Evolutionary conservation across 2,329 filamentous ascomycete species (phyloP).

Genomic region (Talaromyces sp.): DNA sequence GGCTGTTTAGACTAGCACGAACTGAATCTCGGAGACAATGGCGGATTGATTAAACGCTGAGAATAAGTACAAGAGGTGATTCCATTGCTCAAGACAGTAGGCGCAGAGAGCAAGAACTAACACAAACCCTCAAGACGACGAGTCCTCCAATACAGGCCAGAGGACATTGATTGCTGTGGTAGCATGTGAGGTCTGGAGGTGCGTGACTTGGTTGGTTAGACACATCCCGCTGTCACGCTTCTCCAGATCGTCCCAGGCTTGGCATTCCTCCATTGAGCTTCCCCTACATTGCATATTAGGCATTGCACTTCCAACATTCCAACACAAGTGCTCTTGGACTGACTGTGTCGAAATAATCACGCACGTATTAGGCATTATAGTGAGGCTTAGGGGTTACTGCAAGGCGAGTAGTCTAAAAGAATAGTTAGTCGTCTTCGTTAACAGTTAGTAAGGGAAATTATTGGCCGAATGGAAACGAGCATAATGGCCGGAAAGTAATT

Average conservation of each 20-base stretch:
- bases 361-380: too few relatives aligned
- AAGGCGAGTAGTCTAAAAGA: too few relatives aligned
- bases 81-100: background rate
- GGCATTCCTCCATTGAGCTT: background rate
- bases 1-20: background rate
- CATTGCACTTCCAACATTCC: too few relatives aligned
- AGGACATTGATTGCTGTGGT: background rate
- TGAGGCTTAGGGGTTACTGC: too few relatives aligned
- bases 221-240: background rate
- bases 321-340: background rate
- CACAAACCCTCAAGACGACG: background rate
- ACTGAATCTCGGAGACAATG: background rate
- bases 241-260: conserved; percentile 1
- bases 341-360: too few relatives aligned
- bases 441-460: too few relatives aligned
- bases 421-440: too few relatives aligned
- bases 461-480: too few relatives aligned
- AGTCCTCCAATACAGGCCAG: background rate
- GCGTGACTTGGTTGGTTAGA: too few relatives aligned
- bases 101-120: background rate
- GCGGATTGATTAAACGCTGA: background rate
- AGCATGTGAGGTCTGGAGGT: background rate
- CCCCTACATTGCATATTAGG: background rate
- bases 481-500: too few relatives aligned
- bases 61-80: background rate